Percentiles rank a stretch among this genome's conserved stretches.
phyloP scores from a whole-genome alignment of 208 protist species.

The Sergeia podlipaevii region DNA sequence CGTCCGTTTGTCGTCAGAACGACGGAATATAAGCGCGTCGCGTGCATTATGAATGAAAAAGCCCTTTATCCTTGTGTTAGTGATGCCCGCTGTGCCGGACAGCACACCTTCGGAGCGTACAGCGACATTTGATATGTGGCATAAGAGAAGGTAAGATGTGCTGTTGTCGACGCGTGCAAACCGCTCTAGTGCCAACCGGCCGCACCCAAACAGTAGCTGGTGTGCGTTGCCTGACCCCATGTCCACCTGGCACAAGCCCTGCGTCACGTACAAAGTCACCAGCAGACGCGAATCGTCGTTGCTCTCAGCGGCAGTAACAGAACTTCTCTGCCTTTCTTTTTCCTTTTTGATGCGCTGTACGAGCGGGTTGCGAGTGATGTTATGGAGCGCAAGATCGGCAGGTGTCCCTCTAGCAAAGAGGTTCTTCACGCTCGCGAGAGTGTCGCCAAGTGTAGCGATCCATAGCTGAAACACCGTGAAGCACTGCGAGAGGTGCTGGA shows the following conservation, averaged over 20 bases:
- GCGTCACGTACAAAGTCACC: conserved; percentile 33
- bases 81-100: conserved; percentile 55
- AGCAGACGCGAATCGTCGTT: conserved; percentile 13
- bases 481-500: conserved; percentile 69
- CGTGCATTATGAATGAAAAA: conserved; percentile 63
- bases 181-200: conserved; percentile 29
- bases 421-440: background rate
- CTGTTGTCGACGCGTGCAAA: conserved; percentile 11
- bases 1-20: conserved; percentile 59
- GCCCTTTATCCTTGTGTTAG: conserved; percentile 30
- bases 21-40: conserved; percentile 23
- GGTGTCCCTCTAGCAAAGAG: conserved; percentile 28
- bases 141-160: conserved; percentile 22
- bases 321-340: background rate
- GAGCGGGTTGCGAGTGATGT: conserved; percentile 7
- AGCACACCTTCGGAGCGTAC: conserved; percentile 80
- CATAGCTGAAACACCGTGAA: conserved; percentile 68
- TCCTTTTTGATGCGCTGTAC: conserved; percentile 1
- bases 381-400: conserved; percentile 15
- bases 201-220: conserved; percentile 40
- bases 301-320: background rate
- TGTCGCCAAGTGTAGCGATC: conserved; percentile 23
- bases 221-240: conserved; percentile 74
- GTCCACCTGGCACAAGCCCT: conserved; percentile 50
- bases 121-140: conserved; percentile 25